These are phyloP conservation scores for Urostyla sp. DNA, from an alignment of 73 alveolate genomes.

Conservation along the genomic window DNA sequence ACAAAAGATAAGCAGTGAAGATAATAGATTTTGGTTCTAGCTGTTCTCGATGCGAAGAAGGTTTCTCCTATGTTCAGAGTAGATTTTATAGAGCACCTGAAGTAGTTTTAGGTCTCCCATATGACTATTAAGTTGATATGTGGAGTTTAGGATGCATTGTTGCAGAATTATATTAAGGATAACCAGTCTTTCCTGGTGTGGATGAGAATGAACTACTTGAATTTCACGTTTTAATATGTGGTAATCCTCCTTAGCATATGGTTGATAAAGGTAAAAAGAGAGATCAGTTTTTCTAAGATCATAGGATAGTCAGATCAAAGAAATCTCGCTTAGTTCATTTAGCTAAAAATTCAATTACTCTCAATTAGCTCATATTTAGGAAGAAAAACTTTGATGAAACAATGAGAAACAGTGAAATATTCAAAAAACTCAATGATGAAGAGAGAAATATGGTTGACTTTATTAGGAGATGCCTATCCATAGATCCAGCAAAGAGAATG, in stretches of 20 bases:
- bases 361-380: neutral
- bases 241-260: slow-evolving; percentile 1
- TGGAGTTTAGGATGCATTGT: slow-evolving; percentile 89
- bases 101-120: slow-evolving; percentile 6
- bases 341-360: neutral
- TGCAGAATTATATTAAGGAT: slow-evolving; percentile 83
- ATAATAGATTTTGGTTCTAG: slow-evolving; percentile 41
- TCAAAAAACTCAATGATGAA: neutral
- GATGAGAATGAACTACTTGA: slow-evolving; percentile 37
- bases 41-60: slow-evolving; percentile 1
- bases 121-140: slow-evolving; percentile 64
- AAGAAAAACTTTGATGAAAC: neutral
- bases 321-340: neutral
- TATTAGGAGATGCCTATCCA: slow-evolving; percentile 3
- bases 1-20: neutral
- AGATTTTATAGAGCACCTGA: slow-evolving; percentile 54
- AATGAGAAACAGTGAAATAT: neutral
- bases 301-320: neutral
- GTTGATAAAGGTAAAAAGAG: slow-evolving; percentile 19
- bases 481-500: slow-evolving; percentile 17
- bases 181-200: slow-evolving; percentile 86
- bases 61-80: slow-evolving; percentile 17
- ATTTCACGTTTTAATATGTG: slow-evolving; percentile 3
- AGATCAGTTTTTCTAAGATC: neutral
- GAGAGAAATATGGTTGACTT: slow-evolving; percentile 2